Conservation (phyloP, 2,329 filamentous ascomycete genomes). For the Paraphaeosphaeria minitans region DNA sequence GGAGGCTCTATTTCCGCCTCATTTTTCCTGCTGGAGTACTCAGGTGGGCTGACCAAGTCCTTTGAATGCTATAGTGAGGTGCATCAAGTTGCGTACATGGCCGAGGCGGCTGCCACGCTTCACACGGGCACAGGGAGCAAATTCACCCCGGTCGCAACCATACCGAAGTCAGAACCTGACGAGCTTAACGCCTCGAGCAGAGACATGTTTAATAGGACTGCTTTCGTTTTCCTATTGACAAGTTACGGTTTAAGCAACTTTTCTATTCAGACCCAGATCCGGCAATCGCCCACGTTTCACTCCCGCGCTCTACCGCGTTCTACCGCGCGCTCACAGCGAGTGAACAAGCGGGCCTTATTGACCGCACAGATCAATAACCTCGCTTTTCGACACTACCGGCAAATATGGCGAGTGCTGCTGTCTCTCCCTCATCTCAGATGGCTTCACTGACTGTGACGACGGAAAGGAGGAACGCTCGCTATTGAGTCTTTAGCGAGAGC, state of each 20-base stretch:
- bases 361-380: neutral
- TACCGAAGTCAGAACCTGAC: neutral
- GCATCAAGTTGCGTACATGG: neutral
- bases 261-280: slow-evolving; percentile 44
- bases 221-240: slow-evolving; percentile 31
- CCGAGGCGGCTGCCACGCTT: neutral
- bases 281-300: slow-evolving; percentile 26
- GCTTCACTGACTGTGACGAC: neutral
- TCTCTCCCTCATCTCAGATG: neutral
- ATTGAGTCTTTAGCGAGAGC: neutral
- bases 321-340: neutral
- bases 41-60: neutral
- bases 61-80: neutral
- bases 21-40: neutral
- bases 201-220: slow-evolving; percentile 22
- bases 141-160: neutral
- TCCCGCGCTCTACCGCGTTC: slow-evolving; percentile 9
- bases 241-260: slow-evolving; percentile 14
- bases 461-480: neutral
- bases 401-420: neutral
- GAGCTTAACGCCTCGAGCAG: neutral
- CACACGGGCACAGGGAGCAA: neutral
- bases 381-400: neutral
- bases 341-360: neutral
- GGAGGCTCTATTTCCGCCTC: neutral